Base-by-base conservation (phyloP, 176 grass and related monocot species). In the Saccharum officinarum region DNA sequence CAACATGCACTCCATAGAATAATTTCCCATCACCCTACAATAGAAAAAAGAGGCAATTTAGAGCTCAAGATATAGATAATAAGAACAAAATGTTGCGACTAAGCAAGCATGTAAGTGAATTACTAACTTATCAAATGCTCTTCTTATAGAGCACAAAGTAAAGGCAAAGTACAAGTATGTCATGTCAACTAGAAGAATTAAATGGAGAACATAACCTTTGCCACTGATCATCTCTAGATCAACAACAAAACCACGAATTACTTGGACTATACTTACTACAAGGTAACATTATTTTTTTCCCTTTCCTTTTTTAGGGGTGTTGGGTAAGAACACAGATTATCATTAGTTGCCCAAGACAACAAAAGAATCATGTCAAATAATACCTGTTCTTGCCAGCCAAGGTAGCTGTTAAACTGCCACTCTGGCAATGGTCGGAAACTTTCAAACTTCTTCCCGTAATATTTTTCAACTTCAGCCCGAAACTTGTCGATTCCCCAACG, bases 341-440 rank as follows among this genome's bases (percentile, higher is more conserved):
- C 8, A 76, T 31, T 16, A 7, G 1, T 4, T 20, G 0, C 4
- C 8, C 2, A 69, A 68, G 4, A 80, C 23, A 76, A 74, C 16
- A 34, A 69, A 66, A 31, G 4, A 31, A 66, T 7, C 28, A 33
- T 31, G 2, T 88, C 88, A 15, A 50, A 62, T 10, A 47, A 52
- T 87, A 99, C 97, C 97, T 99, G 97, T 71, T 96, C 97, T 65
- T 99, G 93, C 97, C 97, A 99, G 38, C 97, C 97, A 84, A 99
- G 93, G 73, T 99, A 94, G 75, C 88, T 91, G 64, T 96, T 96
- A 75, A 99, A 99, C 76, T 99, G 81, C 97, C 97, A 99, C 55
- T 96, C 93, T 11, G 93, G 89, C 42, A 91, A 71, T 76, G 91
- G 90, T 0, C 25, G 73, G 36, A 89, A 96, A 31, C 88, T 77